Evolutionary conservation across 2,329 filamentous ascomycete species (phyloP).

Genomic region (Zasmidium cellare): DNA sequence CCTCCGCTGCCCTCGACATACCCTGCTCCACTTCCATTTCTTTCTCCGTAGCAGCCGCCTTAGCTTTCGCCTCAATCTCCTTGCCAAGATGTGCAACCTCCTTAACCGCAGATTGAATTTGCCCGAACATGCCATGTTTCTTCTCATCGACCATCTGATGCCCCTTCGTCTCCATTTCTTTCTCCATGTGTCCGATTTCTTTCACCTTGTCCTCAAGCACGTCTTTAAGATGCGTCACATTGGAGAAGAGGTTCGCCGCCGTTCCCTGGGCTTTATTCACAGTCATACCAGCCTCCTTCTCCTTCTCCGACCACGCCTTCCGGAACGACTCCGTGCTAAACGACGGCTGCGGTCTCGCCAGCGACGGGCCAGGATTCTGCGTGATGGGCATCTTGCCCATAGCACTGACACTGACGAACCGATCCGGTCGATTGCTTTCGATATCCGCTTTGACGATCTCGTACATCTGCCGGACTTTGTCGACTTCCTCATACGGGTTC

Average conservation of each 20-base stretch:
- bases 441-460: slow-evolving; percentile 18
- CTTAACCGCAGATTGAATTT: slow-evolving; percentile 13
- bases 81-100: slow-evolving; percentile 17
- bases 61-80: slow-evolving; percentile 15
- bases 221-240: slow-evolving; percentile 14
- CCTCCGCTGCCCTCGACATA: neutral
- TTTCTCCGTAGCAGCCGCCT: slow-evolving; percentile 11
- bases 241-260: slow-evolving; percentile 14
- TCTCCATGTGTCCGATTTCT: slow-evolving; percentile 21
- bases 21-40: slow-evolving; percentile 4
- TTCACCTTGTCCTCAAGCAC: slow-evolving; percentile 20
- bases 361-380: neutral
- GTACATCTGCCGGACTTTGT: slow-evolving; percentile 20
- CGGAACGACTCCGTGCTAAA: slow-evolving; percentile 6
- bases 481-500: slow-evolving; percentile 16
- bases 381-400: neutral
- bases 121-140: slow-evolving; percentile 11
- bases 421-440: slow-evolving; percentile 21
- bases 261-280: slow-evolving; percentile 15
- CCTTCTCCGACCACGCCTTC: slow-evolving; percentile 13
- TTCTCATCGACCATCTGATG: slow-evolving; percentile 17
- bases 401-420: slow-evolving; percentile 13
- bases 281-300: slow-evolving; percentile 7
- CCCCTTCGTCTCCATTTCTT: slow-evolving; percentile 20
- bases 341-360: slow-evolving; percentile 1